phyloP scores from a whole-genome alignment of 2,329 filamentous ascomycete species.

The Diaporthe longicolla region DNA sequence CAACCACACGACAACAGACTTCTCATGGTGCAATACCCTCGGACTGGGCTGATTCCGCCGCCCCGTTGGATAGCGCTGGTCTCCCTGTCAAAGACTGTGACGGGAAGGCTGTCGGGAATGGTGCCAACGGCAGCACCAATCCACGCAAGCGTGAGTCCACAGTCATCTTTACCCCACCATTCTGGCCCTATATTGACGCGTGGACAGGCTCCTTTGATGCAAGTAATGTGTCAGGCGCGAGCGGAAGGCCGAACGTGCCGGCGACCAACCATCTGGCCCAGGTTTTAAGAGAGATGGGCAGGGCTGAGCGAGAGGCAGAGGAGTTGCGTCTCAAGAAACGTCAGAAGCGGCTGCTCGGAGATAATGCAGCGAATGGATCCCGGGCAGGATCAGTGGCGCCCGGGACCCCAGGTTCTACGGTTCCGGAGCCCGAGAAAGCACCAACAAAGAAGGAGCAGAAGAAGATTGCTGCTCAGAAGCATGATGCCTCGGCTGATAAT shows the following conservation, averaged over 20 bases:
- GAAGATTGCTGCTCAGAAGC: conserved; percentile 81
- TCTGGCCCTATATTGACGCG: conserved; percentile 33
- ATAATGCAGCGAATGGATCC: conserved; percentile 65
- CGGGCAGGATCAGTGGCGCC: conserved; percentile 71
- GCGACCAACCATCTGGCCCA: conserved; percentile 64
- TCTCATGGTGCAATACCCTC: conserved; percentile 84
- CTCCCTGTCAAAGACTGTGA: conserved; percentile 48
- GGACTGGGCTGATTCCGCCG: conserved; percentile 82
- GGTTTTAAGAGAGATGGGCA: conserved; percentile 73
- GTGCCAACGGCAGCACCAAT: conserved; percentile 67
- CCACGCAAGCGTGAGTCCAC: conserved; percentile 71
- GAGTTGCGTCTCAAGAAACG: conserved; percentile 79
- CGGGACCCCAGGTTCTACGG: conserved; percentile 73
- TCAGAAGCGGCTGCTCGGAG: conserved; percentile 70
- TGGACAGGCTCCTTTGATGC: conserved; percentile 56
- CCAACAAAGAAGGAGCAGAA: conserved; percentile 89
- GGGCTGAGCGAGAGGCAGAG: conserved; percentile 79
- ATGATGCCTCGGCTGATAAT: conserved; percentile 83
- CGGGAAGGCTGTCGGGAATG: conserved; percentile 59
- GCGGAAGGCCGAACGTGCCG: conserved; percentile 46
- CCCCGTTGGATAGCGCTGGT: conserved; percentile 60
- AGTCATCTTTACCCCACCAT: conserved; percentile 26
- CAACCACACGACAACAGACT: conserved; percentile 79
- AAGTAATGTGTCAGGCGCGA: conserved; percentile 44
- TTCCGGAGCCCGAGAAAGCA: conserved; percentile 76